Evolutionary conservation across 306 rosid genomes (phyloP), one percentile per base, ranked within the genome.

Genomic region (Hippophae gyantsensis): DNA sequence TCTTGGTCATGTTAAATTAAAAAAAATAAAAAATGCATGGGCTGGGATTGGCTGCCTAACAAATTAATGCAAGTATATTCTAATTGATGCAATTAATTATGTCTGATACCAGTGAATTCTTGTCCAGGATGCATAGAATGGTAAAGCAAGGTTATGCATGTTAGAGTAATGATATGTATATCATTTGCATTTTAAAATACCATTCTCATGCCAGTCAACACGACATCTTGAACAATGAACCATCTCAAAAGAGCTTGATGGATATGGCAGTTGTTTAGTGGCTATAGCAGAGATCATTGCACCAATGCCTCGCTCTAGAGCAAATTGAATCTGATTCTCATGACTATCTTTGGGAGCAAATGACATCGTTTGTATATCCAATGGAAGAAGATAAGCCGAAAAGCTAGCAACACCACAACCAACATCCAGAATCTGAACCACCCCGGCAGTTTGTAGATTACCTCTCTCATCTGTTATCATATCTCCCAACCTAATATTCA

Each of bases 381-480:
- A 65, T 57, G 90, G 81, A 69, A 87, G 86, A 74, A 92, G 93
- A 83, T 88, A 88, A 41, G 96, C 99, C 32, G 93, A 77, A 82
- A 92, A 92, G 69, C 99, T 92, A 63, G 99, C 96, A 72, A 88
- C 99, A 13, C 96, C 99, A 66, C 99, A 92, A 48, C 99, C 99
- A 72, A 92, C 81, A 75, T 92, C 99, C 61, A 88, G 71, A 75
- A 85, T 88, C 74, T 85, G 93, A 75, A 68, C 72, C 45, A 85
- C 82, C 63, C 96, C 85, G 5, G 93, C 96, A 61, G 96, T 78
- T 43, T 61, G 86, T 57, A 88, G 76, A 73, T 86, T 82, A 43
- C 95, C 96, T 1, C 76, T 67, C 57, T 73, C 93, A 58, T 84
- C 69, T 51, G 96, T 92, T 56, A 76, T 82, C 99, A 88, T 87